Conservation (phyloP, 371 early-diverging fungal genomes). For the Mortierella sp. region DNA sequence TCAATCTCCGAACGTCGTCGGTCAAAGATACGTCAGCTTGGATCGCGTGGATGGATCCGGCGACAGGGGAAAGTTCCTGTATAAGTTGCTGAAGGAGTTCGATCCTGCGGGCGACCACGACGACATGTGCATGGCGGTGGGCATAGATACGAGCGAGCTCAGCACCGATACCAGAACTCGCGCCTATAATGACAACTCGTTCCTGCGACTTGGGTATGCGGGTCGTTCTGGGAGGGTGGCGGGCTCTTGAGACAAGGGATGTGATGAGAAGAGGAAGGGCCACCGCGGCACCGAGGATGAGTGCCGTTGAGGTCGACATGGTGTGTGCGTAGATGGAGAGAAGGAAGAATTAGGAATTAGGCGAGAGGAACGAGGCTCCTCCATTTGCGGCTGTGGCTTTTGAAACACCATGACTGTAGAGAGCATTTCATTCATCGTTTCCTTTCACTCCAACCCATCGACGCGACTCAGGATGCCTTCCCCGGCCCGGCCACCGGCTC, state of each 20-base stretch:
- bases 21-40: conserved; percentile 32
- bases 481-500: conserved; percentile 32
- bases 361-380: background rate
- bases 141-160: conserved; percentile 80
- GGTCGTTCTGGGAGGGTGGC: conserved; percentile 9
- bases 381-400: no score
- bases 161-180: conserved; percentile 85
- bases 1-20: conserved; percentile 30
- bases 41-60: conserved; percentile 31
- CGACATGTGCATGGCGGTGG: conserved; percentile 69
- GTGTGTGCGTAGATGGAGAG: background rate
- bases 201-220: conserved; percentile 52
- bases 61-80: conserved; percentile 39
- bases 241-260: background rate
- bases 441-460: background rate
- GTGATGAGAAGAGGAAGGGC: conserved; percentile 5
- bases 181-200: conserved; percentile 81
- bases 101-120: conserved; percentile 75
- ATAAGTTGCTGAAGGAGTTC: conserved; percentile 61
- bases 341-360: background rate
- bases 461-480: conserved; percentile 32
- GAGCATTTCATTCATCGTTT: background rate
- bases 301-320: conserved; percentile 8
- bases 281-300: conserved; percentile 1
- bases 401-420: no score